Evolutionary conservation across 2,329 filamentous ascomycete species (phyloP), one percentile per base, ranked within the genome.

Genomic region (Cordyceps cicadae): DNA sequence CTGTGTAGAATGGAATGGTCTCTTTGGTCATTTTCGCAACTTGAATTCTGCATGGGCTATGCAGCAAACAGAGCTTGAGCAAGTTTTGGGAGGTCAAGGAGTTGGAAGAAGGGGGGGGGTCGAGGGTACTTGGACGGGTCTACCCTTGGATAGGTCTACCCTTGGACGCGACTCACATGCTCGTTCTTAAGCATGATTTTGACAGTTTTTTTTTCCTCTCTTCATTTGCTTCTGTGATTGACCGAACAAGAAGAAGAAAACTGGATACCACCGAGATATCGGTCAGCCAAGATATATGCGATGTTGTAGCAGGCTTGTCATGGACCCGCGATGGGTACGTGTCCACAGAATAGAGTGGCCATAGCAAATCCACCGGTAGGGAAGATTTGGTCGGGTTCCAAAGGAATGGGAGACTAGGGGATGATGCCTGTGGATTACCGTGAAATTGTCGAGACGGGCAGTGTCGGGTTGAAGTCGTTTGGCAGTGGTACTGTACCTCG

Each of bases 101-200:
- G 29, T 29, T 29, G 29, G 29, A 24, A 24, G 24, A 24, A 29
- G 29, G 29, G 29, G 29, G 29, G 29, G 29, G 29, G 29, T 4
- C 24, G 29, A 29, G 29, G 29, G 29, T 29, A 8, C 29, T 29
- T 29, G 29, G 29, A 29, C 29, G 29, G 29, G 29, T 8, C 29
- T 24, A 74, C 72, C n/a, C 29, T 29, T 29, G 29, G 29, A 29
- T 5, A 8, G 29, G 29, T 8, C 29, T 24, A 74, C 72, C n/a
- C 60, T 76, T 5, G 69, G 15, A 37, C 39, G 39, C 39, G 6
- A 62, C 76, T 0, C 75, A 71, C 57, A 75, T 72, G 12, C 68
- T 76, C 1, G 69, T 76, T 5, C 72, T 3, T 76, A 61, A 43
- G 57, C 57, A 48, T 59, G 66, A 52, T 52, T 52, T 57, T 19